Percentiles rank a stretch among this genome's conserved stretches.
These are phyloP conservation scores for Pseudocercospora crystallina DNA, from an alignment of 2,329 filamentous ascomycete species.

Conservation along the genomic window DNA sequence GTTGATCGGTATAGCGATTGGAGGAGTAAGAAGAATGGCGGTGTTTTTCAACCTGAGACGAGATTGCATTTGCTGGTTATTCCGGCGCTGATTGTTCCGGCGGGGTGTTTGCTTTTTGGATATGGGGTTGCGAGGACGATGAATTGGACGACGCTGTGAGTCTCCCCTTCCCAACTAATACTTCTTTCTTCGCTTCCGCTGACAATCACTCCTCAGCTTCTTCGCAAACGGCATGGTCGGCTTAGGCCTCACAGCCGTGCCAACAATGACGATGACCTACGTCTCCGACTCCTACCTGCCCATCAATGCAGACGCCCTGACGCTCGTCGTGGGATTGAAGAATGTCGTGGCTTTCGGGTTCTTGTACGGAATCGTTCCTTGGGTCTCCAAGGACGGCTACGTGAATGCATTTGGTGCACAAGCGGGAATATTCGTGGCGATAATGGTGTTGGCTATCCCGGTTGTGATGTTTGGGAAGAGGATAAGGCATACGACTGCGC, in stretches of 20 bases:
- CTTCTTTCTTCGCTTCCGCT: not conserved
- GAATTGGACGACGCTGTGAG: slow-evolving; percentile 43
- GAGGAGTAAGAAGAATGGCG: slow-evolving; percentile 41
- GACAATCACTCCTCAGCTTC: slow-evolving; percentile 28
- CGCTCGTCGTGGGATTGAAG: slow-evolving; percentile 40
- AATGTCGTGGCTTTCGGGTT: slow-evolving; percentile 53
- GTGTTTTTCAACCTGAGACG: slow-evolving; percentile 49
- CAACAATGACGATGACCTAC: slow-evolving; percentile 48
- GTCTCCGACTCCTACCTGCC: slow-evolving; percentile 41
- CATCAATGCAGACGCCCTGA: slow-evolving; percentile 38
- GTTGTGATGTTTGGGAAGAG: slow-evolving; percentile 35
- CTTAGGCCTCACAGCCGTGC: slow-evolving; percentile 45
- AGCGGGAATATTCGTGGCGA: slow-evolving; percentile 38
- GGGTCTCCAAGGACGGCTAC: slow-evolving; percentile 40
- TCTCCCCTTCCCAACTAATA: not conserved
- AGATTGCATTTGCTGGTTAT: slow-evolving; percentile 44
- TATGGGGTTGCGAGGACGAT: slow-evolving; percentile 44
- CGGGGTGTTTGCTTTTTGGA: slow-evolving; percentile 47
- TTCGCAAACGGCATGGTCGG: slow-evolving; percentile 50
- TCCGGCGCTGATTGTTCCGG: slow-evolving; percentile 43
- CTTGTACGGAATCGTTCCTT: slow-evolving; percentile 47
- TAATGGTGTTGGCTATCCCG: slow-evolving; percentile 36
- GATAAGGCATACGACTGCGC: slow-evolving; percentile 35
- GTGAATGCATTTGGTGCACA: slow-evolving; percentile 39
- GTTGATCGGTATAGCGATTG: slow-evolving; percentile 47